phyloP scores from a whole-genome alignment of 1,284 basidiomycete genomes.

The Cryptococcus depauperatus region DNA sequence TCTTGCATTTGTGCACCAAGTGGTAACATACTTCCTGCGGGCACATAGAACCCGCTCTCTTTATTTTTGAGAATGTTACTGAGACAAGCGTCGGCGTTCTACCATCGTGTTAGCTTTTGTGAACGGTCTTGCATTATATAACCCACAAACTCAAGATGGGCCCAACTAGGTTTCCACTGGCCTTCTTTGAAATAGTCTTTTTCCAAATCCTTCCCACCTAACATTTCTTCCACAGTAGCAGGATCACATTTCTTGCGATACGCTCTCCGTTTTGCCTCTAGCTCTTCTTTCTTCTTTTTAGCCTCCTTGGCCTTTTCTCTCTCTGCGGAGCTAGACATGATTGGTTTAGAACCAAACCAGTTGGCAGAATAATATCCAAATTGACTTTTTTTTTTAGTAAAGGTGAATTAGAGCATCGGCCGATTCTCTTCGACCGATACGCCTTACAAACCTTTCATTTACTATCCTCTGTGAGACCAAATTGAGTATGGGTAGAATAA shows the following conservation, averaged over 20 bases:
- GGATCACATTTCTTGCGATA: constrained; percentile 20
- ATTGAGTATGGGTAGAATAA: no score
- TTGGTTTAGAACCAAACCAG: no score
- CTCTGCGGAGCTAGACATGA: no score
- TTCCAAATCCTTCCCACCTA: constrained; percentile 14
- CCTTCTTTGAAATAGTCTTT: constrained; percentile 21
- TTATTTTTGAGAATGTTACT: constrained; percentile 19
- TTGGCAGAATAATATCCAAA: no score
- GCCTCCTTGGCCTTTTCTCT: constrained; percentile 6
- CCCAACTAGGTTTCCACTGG: constrained; percentile 27
- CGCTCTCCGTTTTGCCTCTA: constrained; percentile 7
- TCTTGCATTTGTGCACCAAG: constrained; percentile 27
- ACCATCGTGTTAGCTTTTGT: no score
- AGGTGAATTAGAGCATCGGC: no score
- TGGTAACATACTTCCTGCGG: constrained; percentile 30
- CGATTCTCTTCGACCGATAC: no score
- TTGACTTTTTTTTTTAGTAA: no score
- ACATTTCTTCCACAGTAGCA: constrained; percentile 18
- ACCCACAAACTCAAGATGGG: constrained; percentile 30
- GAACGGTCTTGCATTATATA: no score
- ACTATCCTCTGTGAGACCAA: no score
- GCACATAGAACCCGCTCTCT: constrained; percentile 29
- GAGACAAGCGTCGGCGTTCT: constrained; percentile 31
- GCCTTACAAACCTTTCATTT: no score
- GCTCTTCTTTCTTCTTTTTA: constrained; percentile 6